A percentile compares a stretch with the other conserved stretches of the same genome.
phyloP scores from a whole-genome alignment of 805 yeast genomes.

The Pichia thaimueangensis region DNA sequence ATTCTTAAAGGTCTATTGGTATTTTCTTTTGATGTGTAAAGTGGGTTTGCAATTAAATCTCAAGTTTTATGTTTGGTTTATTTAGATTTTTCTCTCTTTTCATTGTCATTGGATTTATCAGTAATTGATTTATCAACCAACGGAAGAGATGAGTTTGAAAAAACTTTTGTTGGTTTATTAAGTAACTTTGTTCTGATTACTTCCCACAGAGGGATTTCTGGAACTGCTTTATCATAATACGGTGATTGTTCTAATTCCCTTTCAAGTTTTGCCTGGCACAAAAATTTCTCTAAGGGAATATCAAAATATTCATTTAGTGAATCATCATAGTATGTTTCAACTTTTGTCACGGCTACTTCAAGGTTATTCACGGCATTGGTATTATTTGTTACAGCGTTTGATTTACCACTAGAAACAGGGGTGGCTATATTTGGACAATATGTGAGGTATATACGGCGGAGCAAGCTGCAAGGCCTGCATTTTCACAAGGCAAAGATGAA shows the following conservation, averaged over 20 bases:
- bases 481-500: too few species aligned
- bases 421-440: too few species aligned
- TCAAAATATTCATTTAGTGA: conserved; percentile 5
- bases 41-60: conserved; percentile 4
- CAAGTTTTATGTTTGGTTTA: not conserved
- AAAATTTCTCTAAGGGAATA: conserved; percentile 8
- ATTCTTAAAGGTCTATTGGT: conserved; percentile 9
- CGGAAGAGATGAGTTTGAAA: too few species aligned
- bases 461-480: too few species aligned
- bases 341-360: not conserved
- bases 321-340: too few species aligned
- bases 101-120: too few species aligned
- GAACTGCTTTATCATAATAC: conserved; percentile 8
- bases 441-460: too few species aligned
- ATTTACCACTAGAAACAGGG: conserved; percentile 1
- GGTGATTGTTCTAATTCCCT: conserved; percentile 9
- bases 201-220: conserved; percentile 7
- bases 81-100: too few species aligned
- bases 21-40: conserved; percentile 7
- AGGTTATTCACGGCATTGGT: conserved; percentile 6
- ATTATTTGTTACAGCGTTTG: conserved; percentile 31
- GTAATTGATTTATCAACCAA: too few species aligned
- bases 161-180: conserved; percentile 1
- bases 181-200: conserved; percentile 5
- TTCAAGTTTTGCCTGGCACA: conserved; percentile 5